phyloP scores from a whole-genome alignment of 495 filamentous ascomycete genomes.

The Tuber calosporum region DNA sequence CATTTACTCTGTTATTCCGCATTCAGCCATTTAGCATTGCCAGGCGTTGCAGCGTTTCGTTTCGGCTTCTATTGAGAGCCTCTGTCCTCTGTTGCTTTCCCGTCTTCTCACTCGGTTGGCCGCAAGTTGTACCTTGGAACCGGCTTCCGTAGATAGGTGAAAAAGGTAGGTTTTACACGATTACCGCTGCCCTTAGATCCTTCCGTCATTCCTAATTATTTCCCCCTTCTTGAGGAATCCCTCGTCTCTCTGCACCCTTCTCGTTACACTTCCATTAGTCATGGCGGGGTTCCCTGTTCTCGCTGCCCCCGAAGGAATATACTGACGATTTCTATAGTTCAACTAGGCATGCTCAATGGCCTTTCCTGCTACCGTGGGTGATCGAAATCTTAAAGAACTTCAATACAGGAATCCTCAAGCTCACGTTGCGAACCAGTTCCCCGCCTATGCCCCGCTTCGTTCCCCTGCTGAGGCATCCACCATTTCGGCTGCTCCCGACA shows the following conservation, averaged over 20 bases:
- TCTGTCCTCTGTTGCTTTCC: constrained; percentile 35
- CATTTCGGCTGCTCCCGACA: constrained; percentile 38
- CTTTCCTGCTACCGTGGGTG: constrained; percentile 41
- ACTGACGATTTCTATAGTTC: constrained; percentile 28
- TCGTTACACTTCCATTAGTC: constrained; percentile 23
- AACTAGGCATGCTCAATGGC: constrained; percentile 42
- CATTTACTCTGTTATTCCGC: constrained; percentile 32
- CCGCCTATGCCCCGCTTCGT: constrained; percentile 42
- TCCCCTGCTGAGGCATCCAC: constrained; percentile 27
- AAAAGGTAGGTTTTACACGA: constrained; percentile 25
- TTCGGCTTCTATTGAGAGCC: constrained; percentile 26
- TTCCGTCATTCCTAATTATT: constrained; percentile 9
- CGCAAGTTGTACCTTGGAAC: constrained; percentile 29
- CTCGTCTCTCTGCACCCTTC: constrained; percentile 11
- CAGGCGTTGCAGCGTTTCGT: constrained; percentile 35
- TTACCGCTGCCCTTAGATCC: neutral
- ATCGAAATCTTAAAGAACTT: constrained; percentile 41
- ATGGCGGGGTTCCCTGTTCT: constrained; percentile 24
- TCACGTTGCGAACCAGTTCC: constrained; percentile 39
- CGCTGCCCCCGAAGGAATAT: constrained; percentile 16
- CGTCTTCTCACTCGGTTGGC: constrained; percentile 34
- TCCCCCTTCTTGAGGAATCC: constrained; percentile 11
- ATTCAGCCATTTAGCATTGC: constrained; percentile 31
- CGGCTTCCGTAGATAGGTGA: constrained; percentile 16
- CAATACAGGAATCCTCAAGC: constrained; percentile 35